Evolutionary conservation across 2,329 filamentous ascomycete species (phyloP).

Genomic region (Arthrobotrys iridis): DNA sequence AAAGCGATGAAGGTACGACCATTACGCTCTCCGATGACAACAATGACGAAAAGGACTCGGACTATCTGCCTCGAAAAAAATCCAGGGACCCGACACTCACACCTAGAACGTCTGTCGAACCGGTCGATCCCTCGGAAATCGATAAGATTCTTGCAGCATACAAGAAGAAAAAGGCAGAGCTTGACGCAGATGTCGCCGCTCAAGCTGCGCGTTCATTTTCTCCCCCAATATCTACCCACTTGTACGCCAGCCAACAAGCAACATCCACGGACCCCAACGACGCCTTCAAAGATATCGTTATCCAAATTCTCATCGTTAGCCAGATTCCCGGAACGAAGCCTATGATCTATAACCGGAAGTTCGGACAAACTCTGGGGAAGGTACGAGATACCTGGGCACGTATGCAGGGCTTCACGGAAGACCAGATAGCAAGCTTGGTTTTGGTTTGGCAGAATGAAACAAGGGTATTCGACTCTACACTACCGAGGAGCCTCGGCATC

Average conservation of each 20-base stretch:
- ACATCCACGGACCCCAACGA: constrained; percentile 25
- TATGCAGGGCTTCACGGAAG: constrained; percentile 26
- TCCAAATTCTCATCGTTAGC: constrained; percentile 43
- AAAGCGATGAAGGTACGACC: constrained; percentile 19
- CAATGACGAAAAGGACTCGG: constrained; percentile 1
- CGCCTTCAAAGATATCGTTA: constrained; percentile 33
- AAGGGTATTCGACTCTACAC: constrained; percentile 40
- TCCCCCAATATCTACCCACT: neutral
- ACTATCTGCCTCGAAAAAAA: constrained; percentile 2
- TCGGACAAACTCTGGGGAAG: constrained; percentile 37
- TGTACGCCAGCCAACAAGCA: constrained; percentile 9
- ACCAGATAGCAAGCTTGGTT: constrained; percentile 22
- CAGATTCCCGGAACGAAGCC: constrained; percentile 34
- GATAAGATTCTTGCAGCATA: constrained; percentile 36
- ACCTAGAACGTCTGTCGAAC: neutral
- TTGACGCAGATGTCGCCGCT: constrained; percentile 2
- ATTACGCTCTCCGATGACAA: constrained; percentile 16
- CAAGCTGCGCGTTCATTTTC: neutral
- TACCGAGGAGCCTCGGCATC: constrained; percentile 40
- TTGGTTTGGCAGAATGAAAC: constrained; percentile 48
- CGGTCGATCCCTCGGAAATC: constrained; percentile 28
- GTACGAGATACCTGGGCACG: constrained; percentile 39
- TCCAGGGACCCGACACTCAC: neutral
- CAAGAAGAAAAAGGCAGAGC: constrained; percentile 20
- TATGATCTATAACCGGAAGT: constrained; percentile 34